These are phyloP conservation scores for Thermochaetoides thermophila DNA, from an alignment of 495 filamentous ascomycete species.

Conservation along the genomic window DNA sequence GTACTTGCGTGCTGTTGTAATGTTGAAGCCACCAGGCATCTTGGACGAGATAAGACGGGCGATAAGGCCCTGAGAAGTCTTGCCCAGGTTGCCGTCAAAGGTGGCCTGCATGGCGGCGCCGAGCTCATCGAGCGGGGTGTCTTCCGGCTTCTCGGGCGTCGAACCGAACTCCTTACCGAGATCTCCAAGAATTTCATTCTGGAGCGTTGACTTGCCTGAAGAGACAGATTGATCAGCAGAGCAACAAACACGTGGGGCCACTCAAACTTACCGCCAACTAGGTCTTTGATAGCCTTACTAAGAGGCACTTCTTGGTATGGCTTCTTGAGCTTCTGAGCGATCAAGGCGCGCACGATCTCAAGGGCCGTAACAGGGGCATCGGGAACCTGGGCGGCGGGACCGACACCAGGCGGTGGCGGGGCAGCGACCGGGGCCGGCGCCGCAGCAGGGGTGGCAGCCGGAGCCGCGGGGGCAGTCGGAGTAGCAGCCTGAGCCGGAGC, in stretches of 20 bases:
- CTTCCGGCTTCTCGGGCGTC: conserved; percentile 96
- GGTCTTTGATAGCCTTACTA: conserved; percentile 95
- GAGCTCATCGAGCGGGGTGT: conserved; percentile 88
- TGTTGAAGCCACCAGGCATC: conserved; percentile 99
- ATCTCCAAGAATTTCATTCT: conserved; percentile 91
- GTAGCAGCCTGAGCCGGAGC: conserved; percentile 31
- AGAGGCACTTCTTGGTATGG: conserved; percentile 73
- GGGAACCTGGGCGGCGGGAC: conserved; percentile 76
- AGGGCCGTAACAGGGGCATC: conserved; percentile 77
- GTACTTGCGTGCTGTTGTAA: conserved; percentile 86
- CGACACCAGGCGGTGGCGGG: conserved; percentile 51
- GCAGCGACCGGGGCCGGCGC: conserved; percentile 40
- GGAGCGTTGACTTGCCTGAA: conserved; percentile 87
- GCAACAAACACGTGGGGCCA: neutral
- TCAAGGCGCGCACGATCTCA: conserved; percentile 76
- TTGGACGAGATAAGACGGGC: conserved; percentile 93
- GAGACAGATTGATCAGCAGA: conserved; percentile 2
- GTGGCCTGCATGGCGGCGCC: conserved; percentile 93
- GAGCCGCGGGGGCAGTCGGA: conserved; percentile 29
- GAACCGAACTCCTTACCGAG: conserved; percentile 97
- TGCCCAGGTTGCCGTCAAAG: conserved; percentile 94
- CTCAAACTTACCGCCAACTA: conserved; percentile 71
- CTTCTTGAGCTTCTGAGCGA: conserved; percentile 99
- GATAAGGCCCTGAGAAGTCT: conserved; percentile 87
- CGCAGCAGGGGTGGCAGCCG: conserved; percentile 37